A percentile compares a stretch with the other conserved stretches of the same genome.
These are phyloP conservation scores for Colletotrichum cordylinicola DNA, from an alignment of 2,329 filamentous ascomycete genomes.

Conservation along the genomic window DNA sequence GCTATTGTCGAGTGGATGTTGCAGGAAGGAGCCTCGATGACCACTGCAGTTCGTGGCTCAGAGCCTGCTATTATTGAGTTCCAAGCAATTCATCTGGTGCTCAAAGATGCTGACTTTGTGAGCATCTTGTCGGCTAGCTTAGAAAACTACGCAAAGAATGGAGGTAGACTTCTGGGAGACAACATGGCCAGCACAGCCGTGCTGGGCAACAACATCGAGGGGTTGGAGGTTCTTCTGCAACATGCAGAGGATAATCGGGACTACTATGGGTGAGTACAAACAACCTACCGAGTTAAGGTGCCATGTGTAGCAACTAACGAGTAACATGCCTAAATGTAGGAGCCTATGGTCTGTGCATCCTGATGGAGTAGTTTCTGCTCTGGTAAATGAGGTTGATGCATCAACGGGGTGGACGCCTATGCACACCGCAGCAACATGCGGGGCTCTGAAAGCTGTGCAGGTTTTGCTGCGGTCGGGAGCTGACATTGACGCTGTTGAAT, in stretches of 20 bases:
- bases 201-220: accelerated
- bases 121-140: not conserved
- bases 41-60: accelerated
- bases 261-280: not conserved
- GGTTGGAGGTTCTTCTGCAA: not conserved
- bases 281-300: too few relatives aligned
- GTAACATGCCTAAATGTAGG: too few relatives aligned
- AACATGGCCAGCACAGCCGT: accelerated
- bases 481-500: not conserved
- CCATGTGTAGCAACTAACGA: not conserved
- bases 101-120: not conserved
- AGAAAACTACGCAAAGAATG: not conserved
- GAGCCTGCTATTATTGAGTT: accelerated
- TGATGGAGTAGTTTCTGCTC: not conserved
- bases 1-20: not conserved
- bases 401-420: not conserved
- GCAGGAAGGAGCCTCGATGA: not conserved
- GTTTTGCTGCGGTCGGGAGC: not conserved
- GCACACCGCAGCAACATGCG: not conserved
- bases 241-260: not conserved
- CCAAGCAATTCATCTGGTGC: not conserved
- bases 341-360: not conserved
- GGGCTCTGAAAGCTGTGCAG: not conserved
- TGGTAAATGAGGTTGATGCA: not conserved
- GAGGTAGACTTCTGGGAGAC: not conserved